Evolutionary conservation across 768 basidiomycete genomes (phyloP).

Genomic region (Pleurotus giganteus): DNA sequence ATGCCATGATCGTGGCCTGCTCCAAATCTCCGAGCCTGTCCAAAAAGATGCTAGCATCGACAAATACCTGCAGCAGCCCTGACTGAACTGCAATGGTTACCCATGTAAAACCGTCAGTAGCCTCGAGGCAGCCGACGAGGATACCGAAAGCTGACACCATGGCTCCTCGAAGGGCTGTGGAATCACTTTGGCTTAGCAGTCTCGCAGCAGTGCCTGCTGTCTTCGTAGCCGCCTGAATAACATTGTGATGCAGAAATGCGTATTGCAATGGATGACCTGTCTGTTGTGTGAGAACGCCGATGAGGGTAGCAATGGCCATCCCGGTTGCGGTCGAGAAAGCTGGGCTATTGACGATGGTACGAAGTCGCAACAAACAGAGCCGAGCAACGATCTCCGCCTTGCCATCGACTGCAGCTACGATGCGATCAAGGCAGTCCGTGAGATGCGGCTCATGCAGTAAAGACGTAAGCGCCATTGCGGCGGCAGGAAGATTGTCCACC

Average conservation of each 20-base stretch:
- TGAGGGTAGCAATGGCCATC: slow-evolving; percentile 26
- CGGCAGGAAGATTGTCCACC: slow-evolving; percentile 22
- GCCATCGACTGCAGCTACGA: slow-evolving; percentile 25
- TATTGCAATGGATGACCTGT: slow-evolving; percentile 27
- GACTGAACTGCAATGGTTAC: slow-evolving; percentile 28
- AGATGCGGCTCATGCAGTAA: slow-evolving; percentile 19
- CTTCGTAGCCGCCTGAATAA: slow-evolving; percentile 27
- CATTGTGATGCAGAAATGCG: slow-evolving; percentile 28
- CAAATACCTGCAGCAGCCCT: slow-evolving; percentile 29
- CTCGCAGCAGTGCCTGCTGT: slow-evolving; percentile 26
- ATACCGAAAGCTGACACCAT: slow-evolving; percentile 28
- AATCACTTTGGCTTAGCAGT: slow-evolving; percentile 17
- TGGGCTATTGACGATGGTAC: slow-evolving; percentile 18
- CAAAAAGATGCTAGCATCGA: slow-evolving; percentile 26
- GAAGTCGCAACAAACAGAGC: slow-evolving; percentile 25
- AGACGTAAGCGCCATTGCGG: slow-evolving; percentile 29
- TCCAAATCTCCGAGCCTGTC: slow-evolving; percentile 20
- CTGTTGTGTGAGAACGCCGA: slow-evolving; percentile 27
- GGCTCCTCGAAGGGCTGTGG: slow-evolving; percentile 20
- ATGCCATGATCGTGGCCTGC: slow-evolving; percentile 22
- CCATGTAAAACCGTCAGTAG: slow-evolving; percentile 37
- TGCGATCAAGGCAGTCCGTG: slow-evolving; percentile 22
- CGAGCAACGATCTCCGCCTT: slow-evolving; percentile 26
- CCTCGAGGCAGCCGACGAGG: slow-evolving; percentile 31
- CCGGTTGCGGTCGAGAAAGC: slow-evolving; percentile 17